These are phyloP conservation scores for Imleria badia DNA, from an alignment of 768 basidiomycete genomes.

Conservation along the genomic window DNA sequence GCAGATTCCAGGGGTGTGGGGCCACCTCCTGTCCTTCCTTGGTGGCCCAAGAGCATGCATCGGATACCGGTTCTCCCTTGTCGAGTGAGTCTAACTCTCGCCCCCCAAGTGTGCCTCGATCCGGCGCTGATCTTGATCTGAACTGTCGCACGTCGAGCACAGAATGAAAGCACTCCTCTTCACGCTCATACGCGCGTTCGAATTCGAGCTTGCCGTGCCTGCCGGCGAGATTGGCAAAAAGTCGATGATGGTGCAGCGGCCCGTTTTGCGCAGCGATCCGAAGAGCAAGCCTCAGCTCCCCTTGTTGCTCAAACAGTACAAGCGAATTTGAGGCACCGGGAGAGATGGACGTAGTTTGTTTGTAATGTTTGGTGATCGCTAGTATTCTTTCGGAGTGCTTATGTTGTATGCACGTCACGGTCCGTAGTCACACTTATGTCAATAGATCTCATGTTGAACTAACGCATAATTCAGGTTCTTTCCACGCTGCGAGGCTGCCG, in stretches of 20 bases:
- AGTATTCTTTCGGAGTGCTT: too few relatives aligned
- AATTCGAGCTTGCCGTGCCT: conserved; percentile 10
- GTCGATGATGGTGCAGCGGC: neutral
- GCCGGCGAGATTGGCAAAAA: neutral
- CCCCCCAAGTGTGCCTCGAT: too few relatives aligned
- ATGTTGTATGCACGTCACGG: too few relatives aligned
- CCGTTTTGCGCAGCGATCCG: conserved; percentile 7
- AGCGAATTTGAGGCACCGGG: neutral
- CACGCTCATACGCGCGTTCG: conserved; percentile 9
- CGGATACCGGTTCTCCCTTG: conserved; percentile 62
- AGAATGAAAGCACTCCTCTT: conserved; percentile 11
- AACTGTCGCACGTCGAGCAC: neutral
- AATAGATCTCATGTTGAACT: too few relatives aligned
- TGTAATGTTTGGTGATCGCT: too few relatives aligned
- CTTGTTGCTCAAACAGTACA: conserved; percentile 7
- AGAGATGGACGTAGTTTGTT: neutral
- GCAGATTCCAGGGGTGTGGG: conserved; percentile 59
- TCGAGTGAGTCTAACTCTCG: conserved; percentile 43
- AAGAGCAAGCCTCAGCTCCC: conserved; percentile 4
- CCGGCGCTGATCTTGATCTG: neutral
- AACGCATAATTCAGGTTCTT: neutral
- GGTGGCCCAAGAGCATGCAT: conserved; percentile 68
- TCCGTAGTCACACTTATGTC: too few relatives aligned
- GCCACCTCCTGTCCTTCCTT: conserved; percentile 58
- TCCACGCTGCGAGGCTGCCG: neutral